phyloP scores from a whole-genome alignment of 164 flowering plant genomes.

The Vitis amurensis region DNA sequence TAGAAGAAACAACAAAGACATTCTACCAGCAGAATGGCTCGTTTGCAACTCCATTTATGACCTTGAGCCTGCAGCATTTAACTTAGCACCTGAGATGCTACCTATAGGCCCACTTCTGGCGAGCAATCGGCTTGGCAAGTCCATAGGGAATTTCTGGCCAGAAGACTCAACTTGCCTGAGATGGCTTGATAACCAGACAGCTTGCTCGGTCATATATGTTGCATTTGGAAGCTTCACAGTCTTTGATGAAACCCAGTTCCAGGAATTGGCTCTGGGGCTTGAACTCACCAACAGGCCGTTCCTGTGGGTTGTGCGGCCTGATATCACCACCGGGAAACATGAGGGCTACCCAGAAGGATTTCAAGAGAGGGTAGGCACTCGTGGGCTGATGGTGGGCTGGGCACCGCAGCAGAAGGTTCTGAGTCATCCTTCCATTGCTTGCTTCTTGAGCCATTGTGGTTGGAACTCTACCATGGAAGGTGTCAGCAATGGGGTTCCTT shows the following conservation, averaged over 20 bases:
- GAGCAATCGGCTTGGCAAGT: constrained; percentile 5
- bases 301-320: constrained; percentile 54
- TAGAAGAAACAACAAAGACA: not conserved
- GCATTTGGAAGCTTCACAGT: constrained; percentile 50
- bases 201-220: constrained; percentile 45
- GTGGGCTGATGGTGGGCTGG: constrained; percentile 48
- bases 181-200: constrained; percentile 43
- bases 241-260: constrained; percentile 30
- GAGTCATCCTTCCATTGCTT: constrained; percentile 50
- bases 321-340: constrained; percentile 10
- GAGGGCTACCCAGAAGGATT: constrained; percentile 36
- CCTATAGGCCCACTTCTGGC: constrained; percentile 39
- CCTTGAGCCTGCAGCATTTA: constrained; percentile 32
- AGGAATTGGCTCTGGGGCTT: constrained; percentile 53
- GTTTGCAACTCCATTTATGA: constrained; percentile 38
- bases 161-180: constrained; percentile 42
- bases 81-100: constrained; percentile 15
- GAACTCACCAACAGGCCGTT: constrained; percentile 40
- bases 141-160: constrained; percentile 27
- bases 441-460: constrained; percentile 65
- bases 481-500: constrained; percentile 45
- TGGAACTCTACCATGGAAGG: constrained; percentile 68
- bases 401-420: constrained; percentile 55
- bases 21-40: constrained; percentile 16
- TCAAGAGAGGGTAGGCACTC: constrained; percentile 22